These are phyloP conservation scores for Phytophthora kernoviae DNA, from an alignment of 352 stramenopile species.

Conservation along the genomic window DNA sequence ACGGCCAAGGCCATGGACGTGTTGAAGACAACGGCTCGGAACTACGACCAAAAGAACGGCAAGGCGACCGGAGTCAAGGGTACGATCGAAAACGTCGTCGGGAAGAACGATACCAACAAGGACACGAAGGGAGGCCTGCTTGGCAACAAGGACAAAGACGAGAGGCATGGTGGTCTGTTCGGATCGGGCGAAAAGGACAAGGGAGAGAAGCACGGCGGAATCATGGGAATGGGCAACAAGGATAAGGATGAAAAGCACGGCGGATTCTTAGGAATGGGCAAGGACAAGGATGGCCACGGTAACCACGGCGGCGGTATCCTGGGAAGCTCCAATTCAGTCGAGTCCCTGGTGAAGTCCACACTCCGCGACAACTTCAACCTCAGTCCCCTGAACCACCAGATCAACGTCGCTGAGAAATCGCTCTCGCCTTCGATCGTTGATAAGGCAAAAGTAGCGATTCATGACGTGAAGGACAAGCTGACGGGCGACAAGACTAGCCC, in stretches of 20 bases:
- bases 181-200: neutral
- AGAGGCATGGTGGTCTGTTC: neutral
- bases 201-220: neutral
- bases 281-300: neutral
- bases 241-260: neutral
- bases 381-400: conserved; percentile 2
- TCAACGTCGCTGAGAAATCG: neutral
- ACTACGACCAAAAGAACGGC: conserved; percentile 2
- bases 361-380: conserved; percentile 1
- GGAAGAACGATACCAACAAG: neutral
- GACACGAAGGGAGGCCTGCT: neutral
- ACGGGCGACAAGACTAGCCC: neutral
- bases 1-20: neutral
- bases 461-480: conserved; percentile 1
- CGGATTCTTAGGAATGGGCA: neutral
- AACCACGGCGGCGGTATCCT: neutral
- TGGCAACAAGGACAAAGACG: neutral
- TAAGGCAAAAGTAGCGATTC: neutral
- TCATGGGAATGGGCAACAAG: neutral
- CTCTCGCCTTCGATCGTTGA: neutral
- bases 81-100: neutral
- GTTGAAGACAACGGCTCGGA: neutral
- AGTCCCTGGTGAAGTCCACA: neutral
- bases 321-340: neutral
- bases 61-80: neutral